phyloP scores from a whole-genome alignment of 495 filamentous ascomycete genomes.

The Annulohypoxylon moriforme region DNA sequence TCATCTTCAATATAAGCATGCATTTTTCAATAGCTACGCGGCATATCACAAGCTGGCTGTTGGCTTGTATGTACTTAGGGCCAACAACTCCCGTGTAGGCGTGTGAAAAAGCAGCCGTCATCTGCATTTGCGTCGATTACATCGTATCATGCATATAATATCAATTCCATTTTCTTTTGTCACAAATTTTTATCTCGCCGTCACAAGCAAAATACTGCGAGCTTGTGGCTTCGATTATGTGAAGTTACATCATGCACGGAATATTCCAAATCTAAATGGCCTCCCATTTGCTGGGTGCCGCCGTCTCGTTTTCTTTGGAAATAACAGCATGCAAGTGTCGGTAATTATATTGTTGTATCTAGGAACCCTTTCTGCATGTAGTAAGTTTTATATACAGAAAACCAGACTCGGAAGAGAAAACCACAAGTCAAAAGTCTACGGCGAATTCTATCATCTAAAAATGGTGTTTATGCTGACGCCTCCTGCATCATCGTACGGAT shows the following conservation, averaged over 20 bases:
- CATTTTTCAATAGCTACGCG: slow-evolving; percentile 41
- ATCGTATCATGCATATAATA: background rate
- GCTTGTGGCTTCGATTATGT: background rate
- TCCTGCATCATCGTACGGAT: slow-evolving; percentile 54
- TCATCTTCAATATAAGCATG: slow-evolving; percentile 41
- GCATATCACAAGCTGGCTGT: slow-evolving; percentile 4
- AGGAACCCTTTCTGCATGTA: slow-evolving; percentile 12
- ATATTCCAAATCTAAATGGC: slow-evolving; percentile 28
- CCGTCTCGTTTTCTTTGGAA: background rate
- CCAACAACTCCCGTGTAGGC: slow-evolving; percentile 10
- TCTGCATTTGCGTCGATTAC: background rate
- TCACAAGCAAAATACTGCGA: slow-evolving; percentile 16
- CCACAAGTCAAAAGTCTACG: slow-evolving; percentile 12
- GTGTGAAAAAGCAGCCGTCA: slow-evolving; percentile 1
- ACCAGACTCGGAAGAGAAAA: background rate
- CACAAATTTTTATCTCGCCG: slow-evolving; percentile 18
- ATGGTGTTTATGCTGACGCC: slow-evolving; percentile 37
- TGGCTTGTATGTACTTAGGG: background rate
- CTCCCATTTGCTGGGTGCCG: background rate
- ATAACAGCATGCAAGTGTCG: background rate
- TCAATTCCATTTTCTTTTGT: slow-evolving; percentile 23
- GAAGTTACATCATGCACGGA: slow-evolving; percentile 34
- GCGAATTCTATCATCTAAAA: slow-evolving; percentile 31
- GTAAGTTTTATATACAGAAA: slow-evolving; percentile 17
- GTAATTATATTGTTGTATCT: slow-evolving; percentile 28